phyloP scores from a whole-genome alignment of 1,139 yeast genomes.

The Schizosaccharomyces versatilis region DNA sequence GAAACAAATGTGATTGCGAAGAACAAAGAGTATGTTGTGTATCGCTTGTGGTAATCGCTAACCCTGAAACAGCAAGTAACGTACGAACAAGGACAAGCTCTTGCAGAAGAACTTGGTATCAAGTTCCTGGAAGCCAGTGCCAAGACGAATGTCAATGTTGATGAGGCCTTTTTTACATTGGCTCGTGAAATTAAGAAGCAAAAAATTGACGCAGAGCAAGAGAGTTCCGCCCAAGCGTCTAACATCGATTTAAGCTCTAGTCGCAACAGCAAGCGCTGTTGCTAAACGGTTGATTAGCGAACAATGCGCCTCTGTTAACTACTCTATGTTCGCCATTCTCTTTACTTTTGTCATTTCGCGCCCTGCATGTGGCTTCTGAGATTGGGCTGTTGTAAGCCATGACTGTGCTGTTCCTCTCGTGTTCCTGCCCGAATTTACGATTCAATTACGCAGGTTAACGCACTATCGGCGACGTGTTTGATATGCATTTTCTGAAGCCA shows the following conservation, averaged over 20 bases:
- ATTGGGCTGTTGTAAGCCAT: too few species aligned
- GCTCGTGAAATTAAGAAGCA: constrained; percentile 28
- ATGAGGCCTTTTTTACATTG: constrained; percentile 70
- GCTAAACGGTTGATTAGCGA: background rate
- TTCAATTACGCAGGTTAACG: too few species aligned
- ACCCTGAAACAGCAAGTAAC: constrained; percentile 25
- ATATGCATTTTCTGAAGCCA: too few species aligned
- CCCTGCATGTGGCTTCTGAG: too few species aligned
- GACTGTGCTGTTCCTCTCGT: background rate
- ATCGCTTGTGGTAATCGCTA: constrained; percentile 18
- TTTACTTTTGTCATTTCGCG: background rate
- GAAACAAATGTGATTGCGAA: constrained; percentile 75
- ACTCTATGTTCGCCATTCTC: background rate
- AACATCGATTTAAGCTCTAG: background rate
- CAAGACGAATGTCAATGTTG: constrained; percentile 78
- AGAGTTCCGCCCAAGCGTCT: background rate
- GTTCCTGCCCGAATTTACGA: background rate
- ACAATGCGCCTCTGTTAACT: background rate
- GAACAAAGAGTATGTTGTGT: constrained; percentile 30
- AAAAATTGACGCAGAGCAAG: constrained; percentile 5
- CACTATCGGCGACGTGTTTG: too few species aligned
- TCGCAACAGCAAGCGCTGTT: background rate
- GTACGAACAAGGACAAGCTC: constrained; percentile 67
- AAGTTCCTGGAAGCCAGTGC: constrained; percentile 94
- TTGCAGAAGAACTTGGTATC: constrained; percentile 71